Evolutionary conservation across 2,329 filamentous ascomycete species (phyloP), one percentile per base, ranked within the genome.

Genomic region (Neofusicoccum kwambonambiense): DNA sequence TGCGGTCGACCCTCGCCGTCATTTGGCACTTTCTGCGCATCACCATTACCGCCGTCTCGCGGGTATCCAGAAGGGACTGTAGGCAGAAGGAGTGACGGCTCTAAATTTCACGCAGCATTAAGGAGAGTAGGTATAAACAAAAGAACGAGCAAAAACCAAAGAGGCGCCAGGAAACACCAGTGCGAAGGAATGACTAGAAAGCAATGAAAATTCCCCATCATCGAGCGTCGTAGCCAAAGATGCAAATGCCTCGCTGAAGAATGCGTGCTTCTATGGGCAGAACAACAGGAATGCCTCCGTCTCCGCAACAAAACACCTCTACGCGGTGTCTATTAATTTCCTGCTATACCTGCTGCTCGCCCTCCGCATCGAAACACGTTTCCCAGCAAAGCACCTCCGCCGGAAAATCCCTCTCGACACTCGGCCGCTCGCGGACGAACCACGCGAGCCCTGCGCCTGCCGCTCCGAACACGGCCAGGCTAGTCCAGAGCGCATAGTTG

Each of bases 401-500:
- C 54, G 69, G 78, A 68, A 76, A 82, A 65, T 83, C 81, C 52
- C 75, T 74, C 50, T 78, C 79, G 1, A 83, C 79, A 45, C 77
- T 77, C 3, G 80, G 78, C 54, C 76, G 70, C 64, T 82, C 80
- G 51, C 78, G 72, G 9, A 83, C 76, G 56, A 78, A 81, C 75
- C 77, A 79, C 3, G 80, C 80, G 35, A 81, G 70, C 39, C 71
- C 76, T 3, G 79, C 78, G n/a, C 81, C 81, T 1, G 75, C 70
- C 22, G 73, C 68, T 9, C 79, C 79, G 47, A 80, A 75, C 22
- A 76, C 69, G 8, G 77, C 73, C 37, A 83, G 72, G 35, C 74
- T 76, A 4, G 75, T 76, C 81, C 80, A 83, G 1, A 82, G 74
- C 2, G 77, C 75, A n/a, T 77, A 75, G 63, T 82, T 82, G 45